Conservation (phyloP, 2,329 filamentous ascomycete species). For the Colletotrichum noveboracense region DNA sequence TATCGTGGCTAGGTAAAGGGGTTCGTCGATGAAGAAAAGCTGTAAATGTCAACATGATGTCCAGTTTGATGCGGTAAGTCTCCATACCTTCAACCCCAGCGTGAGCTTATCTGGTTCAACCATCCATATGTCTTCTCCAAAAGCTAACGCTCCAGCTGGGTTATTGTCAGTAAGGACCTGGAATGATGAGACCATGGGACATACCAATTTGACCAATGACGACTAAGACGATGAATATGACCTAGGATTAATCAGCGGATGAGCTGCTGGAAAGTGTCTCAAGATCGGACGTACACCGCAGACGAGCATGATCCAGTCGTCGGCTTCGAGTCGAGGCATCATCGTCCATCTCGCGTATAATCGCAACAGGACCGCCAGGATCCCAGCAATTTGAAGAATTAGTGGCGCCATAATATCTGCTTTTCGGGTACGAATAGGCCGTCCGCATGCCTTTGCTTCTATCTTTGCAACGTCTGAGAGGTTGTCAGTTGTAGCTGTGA, state of each 20-base stretch:
- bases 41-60: background rate
- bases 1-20: constrained; percentile 35
- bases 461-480: constrained; percentile 32
- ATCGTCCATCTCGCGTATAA: constrained; percentile 40
- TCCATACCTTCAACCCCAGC: constrained; percentile 32
- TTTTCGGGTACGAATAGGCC: constrained; percentile 33
- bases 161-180: background rate
- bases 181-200: background rate
- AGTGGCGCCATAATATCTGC: constrained; percentile 36
- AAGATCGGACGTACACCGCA: constrained; percentile 30
- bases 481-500: constrained; percentile 6
- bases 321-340: constrained; percentile 33
- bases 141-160: constrained; percentile 28
- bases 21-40: constrained; percentile 33
- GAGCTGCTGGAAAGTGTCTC: accelerated
- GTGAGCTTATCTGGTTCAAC: constrained; percentile 30
- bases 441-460: constrained; percentile 36
- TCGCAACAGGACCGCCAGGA: constrained; percentile 37
- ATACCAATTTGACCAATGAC: constrained; percentile 35
- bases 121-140: constrained; percentile 44
- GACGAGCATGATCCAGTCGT: constrained; percentile 44
- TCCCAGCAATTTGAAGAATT: constrained; percentile 37
- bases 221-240: constrained; percentile 34
- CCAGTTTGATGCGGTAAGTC: too few relatives aligned
- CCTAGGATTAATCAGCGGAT: constrained; percentile 12